Evolutionary conservation across 257 asterid genomes (phyloP).

Genomic region (Hygrophila difformis): DNA sequence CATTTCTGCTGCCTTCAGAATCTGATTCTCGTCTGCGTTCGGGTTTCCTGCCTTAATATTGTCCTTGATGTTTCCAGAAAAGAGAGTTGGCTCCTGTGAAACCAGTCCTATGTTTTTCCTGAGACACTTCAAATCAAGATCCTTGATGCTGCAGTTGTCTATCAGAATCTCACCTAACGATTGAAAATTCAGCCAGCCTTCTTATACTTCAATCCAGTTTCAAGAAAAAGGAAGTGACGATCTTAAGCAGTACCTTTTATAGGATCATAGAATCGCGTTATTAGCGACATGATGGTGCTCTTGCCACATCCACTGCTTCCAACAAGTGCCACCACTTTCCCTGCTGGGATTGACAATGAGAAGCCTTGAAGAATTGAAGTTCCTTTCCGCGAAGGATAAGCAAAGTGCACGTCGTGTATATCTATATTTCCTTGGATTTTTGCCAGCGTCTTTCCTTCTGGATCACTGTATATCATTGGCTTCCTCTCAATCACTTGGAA

Average conservation of each 20-base stretch:
- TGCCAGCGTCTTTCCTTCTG: constrained; percentile 33
- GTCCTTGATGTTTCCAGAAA: constrained; percentile 65
- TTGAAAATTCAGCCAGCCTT: constrained; percentile 18
- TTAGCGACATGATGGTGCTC: constrained; percentile 71
- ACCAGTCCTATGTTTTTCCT: constrained; percentile 71
- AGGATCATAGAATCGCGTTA: constrained; percentile 69
- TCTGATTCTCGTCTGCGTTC: constrained; percentile 49
- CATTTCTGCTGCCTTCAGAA: constrained; percentile 51
- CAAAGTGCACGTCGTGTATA: constrained; percentile 46
- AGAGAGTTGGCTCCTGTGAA: constrained; percentile 82
- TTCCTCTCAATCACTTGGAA: constrained; percentile 60
- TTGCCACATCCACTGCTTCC: constrained; percentile 85
- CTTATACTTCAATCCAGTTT: constrained; percentile 6
- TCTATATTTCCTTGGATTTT: constrained; percentile 45
- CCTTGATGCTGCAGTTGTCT: constrained; percentile 59
- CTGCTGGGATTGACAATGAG: constrained; percentile 72
- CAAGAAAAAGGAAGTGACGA: too few relatives aligned
- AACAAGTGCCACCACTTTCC: constrained; percentile 65
- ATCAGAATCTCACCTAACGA: constrained; percentile 55
- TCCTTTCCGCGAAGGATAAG: constrained; percentile 65
- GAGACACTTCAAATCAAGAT: constrained; percentile 59
- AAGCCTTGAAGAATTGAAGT: constrained; percentile 54
- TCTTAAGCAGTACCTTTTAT: constrained; percentile 46
- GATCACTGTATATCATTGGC: constrained; percentile 37
- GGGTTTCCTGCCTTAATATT: constrained; percentile 60